phyloP scores from a whole-genome alignment of 116 monocot genomes.

The Cymodocea nodosa region DNA sequence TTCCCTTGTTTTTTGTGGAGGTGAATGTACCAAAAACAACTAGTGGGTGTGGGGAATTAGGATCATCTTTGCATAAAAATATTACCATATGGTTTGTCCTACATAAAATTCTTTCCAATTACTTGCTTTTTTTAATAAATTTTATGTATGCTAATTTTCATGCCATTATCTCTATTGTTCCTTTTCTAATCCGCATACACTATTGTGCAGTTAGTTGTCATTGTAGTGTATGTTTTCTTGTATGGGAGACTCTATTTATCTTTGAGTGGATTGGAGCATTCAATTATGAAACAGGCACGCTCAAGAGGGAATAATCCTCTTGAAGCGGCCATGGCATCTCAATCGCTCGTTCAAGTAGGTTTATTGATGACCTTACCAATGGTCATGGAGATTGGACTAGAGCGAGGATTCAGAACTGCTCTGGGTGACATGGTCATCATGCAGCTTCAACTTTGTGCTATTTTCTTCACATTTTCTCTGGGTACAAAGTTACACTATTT shows the following conservation, averaged over 20 bases:
- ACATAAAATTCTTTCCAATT: background rate
- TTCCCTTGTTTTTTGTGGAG: no score
- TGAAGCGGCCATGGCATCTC: conserved; percentile 67
- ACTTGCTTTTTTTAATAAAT: background rate
- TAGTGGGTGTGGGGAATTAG: no score
- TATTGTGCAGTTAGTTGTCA: conserved; percentile 46
- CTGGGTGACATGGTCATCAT: conserved; percentile 65
- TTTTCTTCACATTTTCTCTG: conserved; percentile 80
- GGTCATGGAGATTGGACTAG: conserved; percentile 84
- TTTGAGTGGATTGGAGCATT: conserved; percentile 66
- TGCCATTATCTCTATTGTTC: background rate
- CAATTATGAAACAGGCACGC: conserved; percentile 36
- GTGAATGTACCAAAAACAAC: no score
- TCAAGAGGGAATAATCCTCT: conserved; percentile 45
- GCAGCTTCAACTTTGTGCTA: conserved; percentile 73
- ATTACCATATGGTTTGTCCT: no score
- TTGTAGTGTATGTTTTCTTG: conserved; percentile 62
- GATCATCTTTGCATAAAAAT: no score
- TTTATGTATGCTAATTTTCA: background rate
- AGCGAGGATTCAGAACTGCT: conserved; percentile 74
- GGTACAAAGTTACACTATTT: conserved; percentile 73
- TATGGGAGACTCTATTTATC: conserved; percentile 81
- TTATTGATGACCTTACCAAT: conserved; percentile 78
- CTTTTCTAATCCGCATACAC: background rate
- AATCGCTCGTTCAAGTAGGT: conserved; percentile 79